Evolutionary conservation across 1,284 basidiomycete genomes (phyloP), one percentile per base, ranked within the genome.

Genomic region (Bjerkandera adusta): DNA sequence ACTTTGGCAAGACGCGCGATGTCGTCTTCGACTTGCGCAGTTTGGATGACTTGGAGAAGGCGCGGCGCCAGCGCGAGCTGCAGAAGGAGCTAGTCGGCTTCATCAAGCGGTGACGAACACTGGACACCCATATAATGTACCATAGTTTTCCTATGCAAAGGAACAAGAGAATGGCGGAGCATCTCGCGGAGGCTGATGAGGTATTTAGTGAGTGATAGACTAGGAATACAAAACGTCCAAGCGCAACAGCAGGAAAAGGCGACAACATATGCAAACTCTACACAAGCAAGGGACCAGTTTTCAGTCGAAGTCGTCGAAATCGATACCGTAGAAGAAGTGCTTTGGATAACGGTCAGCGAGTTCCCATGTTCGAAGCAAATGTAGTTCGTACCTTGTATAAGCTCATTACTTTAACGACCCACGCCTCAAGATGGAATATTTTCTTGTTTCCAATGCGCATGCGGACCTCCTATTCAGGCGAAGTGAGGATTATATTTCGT

Each of bases 1-100:
- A 98, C 72, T 98, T 98, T 71, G 94, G 92, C 47, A 99, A 99
- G 73, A 98, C 95, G 36, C 85, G 90, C 55, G 96, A 99, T 63
- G 85, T 99, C 35, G 86, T 97, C 11, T 89, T 89, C 58, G 91
- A 96, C 59, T 73, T 99, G 43, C 80, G 97, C 37, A 93, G 89
- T 54, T 72, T 89, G 20, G 88, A 91, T 53, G 91, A 94, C 58
- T 72, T 97, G 24, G 93, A 92, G 63, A 85, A 86, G 59, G 85
- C 87, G 48, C 78, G 83, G 50, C 79, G 78, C 63, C 90, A 96
- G 65, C 79, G 85, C 48, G 86, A 92, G 59, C 71, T 99, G 47
- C 92, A 97, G 70, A 92, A 90, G 62, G 96, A 99, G 69, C 77
- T 99, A 36, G 92, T 92, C 33, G 92, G 92, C 5, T 25, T 43